These are phyloP conservation scores for Dothideomycetes sp. DNA, from an alignment of 2,329 filamentous ascomycete genomes.

Conservation along the genomic window DNA sequence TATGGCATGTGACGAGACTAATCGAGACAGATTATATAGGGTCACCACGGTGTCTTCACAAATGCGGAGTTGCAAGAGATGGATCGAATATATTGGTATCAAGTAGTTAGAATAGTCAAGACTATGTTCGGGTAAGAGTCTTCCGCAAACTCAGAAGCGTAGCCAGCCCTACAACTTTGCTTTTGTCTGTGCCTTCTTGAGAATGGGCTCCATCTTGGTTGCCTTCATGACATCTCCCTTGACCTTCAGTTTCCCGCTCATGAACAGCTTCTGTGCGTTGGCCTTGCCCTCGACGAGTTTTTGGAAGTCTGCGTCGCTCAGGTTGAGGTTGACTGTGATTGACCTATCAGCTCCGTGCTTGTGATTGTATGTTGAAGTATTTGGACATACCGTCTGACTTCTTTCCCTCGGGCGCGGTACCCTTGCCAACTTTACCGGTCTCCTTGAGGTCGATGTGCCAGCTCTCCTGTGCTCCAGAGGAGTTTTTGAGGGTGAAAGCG, in stretches of 20 bases:
- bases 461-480: slow-evolving; percentile 64
- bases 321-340: slow-evolving; percentile 63
- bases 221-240: slow-evolving; percentile 99
- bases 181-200: slow-evolving; percentile 78
- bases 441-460: slow-evolving; percentile 97
- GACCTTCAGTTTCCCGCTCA: slow-evolving; percentile 97
- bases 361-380: background rate
- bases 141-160: no score
- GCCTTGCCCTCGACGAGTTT: slow-evolving; percentile 77
- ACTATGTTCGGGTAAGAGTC: no score
- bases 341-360: slow-evolving; percentile 2
- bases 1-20: no score
- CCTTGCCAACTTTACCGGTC: slow-evolving; percentile 71
- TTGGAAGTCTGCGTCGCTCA: slow-evolving; percentile 80
- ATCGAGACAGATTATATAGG: no score
- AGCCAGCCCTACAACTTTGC: slow-evolving; percentile 53
- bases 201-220: slow-evolving; percentile 86
- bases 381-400: slow-evolving; percentile 67
- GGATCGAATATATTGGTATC: no score
- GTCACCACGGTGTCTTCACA: no score
- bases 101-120: no score
- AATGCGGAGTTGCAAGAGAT: no score
- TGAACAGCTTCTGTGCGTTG: slow-evolving; percentile 91
- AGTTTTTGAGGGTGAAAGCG: slow-evolving; percentile 87
- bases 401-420: slow-evolving; percentile 54